phyloP scores from a whole-genome alignment of 176 grass and related monocot genomes.

The Musa beccarii region DNA sequence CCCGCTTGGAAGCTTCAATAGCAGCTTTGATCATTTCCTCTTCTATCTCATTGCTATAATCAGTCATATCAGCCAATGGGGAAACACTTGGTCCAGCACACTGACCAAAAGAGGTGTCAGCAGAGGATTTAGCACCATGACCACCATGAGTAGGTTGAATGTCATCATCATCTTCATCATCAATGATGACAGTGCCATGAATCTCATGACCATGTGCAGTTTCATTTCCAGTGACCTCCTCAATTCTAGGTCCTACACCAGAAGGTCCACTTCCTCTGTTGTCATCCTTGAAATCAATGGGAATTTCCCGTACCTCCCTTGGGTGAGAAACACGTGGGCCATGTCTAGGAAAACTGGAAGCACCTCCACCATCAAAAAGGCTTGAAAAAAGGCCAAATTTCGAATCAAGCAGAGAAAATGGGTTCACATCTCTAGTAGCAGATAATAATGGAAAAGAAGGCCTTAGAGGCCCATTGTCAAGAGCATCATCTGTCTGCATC shows the following conservation, averaged over 20 bases:
- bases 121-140: constrained; percentile 30
- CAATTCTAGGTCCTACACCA: constrained; percentile 53
- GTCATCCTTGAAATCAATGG: constrained; percentile 67
- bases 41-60: constrained; percentile 87
- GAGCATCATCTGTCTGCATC: constrained; percentile 62
- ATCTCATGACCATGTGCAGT: constrained; percentile 45
- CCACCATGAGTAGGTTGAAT: constrained; percentile 27
- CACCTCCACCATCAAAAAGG: constrained; percentile 16
- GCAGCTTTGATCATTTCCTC: constrained; percentile 90
- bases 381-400: constrained; percentile 1
- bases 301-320: constrained; percentile 61
- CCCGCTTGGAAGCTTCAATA: constrained; percentile 92
- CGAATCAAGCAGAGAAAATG: constrained; percentile 44
- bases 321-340: constrained; percentile 59
- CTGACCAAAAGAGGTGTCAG: constrained; percentile 20
- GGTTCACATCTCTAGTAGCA: constrained; percentile 26
- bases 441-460: constrained; percentile 18
- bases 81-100: constrained; percentile 49
- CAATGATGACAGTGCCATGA: constrained; percentile 55
- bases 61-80: constrained; percentile 32
- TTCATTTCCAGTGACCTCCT: constrained; percentile 68
- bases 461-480: constrained; percentile 27
- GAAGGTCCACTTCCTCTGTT: constrained; percentile 31
- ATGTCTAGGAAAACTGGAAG: constrained; percentile 29
- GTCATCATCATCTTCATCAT: constrained; percentile 52